These are phyloP conservation scores for Achlya hypogyna DNA, from an alignment of 352 stramenopile species.

Conservation along the genomic window DNA sequence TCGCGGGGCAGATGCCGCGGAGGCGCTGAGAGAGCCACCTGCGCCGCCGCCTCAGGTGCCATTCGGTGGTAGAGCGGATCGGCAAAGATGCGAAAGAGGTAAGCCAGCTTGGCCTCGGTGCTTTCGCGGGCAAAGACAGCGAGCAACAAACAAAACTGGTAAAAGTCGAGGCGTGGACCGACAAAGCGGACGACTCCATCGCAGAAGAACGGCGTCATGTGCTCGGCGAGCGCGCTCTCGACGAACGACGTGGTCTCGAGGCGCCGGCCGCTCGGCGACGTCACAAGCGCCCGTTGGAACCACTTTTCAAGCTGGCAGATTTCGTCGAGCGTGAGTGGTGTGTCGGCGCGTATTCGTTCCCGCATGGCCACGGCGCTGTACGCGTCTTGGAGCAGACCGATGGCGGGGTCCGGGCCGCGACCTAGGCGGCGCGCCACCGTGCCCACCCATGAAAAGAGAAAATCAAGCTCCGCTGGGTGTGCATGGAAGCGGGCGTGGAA, in stretches of 20 bases:
- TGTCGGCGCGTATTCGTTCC: slow-evolving; percentile 59
- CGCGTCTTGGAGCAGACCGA: slow-evolving; percentile 58
- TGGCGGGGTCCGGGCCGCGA: slow-evolving; percentile 26
- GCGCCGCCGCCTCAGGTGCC: background rate
- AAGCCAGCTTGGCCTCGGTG: slow-evolving; percentile 28
- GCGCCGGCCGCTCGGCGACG: slow-evolving; percentile 48
- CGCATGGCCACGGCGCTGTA: slow-evolving; percentile 79
- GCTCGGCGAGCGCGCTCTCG: background rate
- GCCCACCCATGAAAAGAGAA: slow-evolving; percentile 10
- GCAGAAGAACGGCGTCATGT: slow-evolving; percentile 32
- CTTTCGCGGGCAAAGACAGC: slow-evolving; percentile 63
- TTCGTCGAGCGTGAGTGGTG: slow-evolving; percentile 60
- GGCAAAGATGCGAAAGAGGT: slow-evolving; percentile 48
- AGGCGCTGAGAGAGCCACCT: background rate
- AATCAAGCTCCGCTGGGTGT: background rate
- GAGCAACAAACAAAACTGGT: slow-evolving; percentile 74
- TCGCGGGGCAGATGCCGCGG: background rate
- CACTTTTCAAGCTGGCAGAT: slow-evolving; percentile 66
- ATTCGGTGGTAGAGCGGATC: background rate
- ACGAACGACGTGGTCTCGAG: background rate
- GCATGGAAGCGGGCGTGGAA: slow-evolving; percentile 30
- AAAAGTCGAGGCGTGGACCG: slow-evolving; percentile 29
- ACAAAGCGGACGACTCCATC: slow-evolving; percentile 27
- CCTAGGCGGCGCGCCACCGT: background rate
- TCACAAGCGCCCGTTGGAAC: slow-evolving; percentile 68